Evolutionary conservation across 306 rosid species (phyloP).

Genomic region (Luffa aegyptiaca): DNA sequence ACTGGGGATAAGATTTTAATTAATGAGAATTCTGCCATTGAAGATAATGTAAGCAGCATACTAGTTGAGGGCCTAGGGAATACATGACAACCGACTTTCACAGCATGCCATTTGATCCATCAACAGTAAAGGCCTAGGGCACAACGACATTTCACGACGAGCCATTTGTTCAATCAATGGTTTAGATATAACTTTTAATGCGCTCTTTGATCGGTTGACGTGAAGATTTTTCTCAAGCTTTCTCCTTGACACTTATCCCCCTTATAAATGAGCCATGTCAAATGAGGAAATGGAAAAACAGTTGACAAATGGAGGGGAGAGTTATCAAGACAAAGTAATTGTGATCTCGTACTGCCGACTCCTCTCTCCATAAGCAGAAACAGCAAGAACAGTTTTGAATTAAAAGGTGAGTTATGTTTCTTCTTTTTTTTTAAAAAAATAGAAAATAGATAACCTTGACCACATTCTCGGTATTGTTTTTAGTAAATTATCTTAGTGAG

Average conservation of each 20-base stretch:
- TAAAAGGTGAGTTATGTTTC: not conserved
- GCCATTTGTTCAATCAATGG: not conserved
- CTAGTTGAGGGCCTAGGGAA: slow-evolving; percentile 55
- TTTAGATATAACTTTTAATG: not conserved
- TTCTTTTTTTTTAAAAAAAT: not conserved
- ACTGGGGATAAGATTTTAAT: slow-evolving; percentile 1
- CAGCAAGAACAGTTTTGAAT: not conserved
- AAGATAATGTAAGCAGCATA: slow-evolving; percentile 67
- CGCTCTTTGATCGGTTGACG: not conserved
- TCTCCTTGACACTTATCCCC: not conserved
- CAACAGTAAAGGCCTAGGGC: slow-evolving; percentile 36
- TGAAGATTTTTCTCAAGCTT: not conserved
- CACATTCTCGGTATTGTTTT: not conserved
- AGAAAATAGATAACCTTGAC: not conserved
- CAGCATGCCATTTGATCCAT: not conserved
- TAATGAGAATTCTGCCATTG: slow-evolving; percentile 17
- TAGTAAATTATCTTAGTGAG: not conserved
- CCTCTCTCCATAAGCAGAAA: not conserved
- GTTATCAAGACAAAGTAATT: not conserved
- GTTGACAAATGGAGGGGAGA: not conserved
- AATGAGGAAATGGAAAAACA: not conserved
- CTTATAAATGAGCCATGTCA: not conserved
- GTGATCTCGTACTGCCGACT: not conserved
- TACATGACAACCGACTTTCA: not conserved
- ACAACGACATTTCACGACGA: not conserved